These are phyloP conservation scores for Babesia gibsoni DNA, from an alignment of 169 alveolate species.

Conservation along the genomic window DNA sequence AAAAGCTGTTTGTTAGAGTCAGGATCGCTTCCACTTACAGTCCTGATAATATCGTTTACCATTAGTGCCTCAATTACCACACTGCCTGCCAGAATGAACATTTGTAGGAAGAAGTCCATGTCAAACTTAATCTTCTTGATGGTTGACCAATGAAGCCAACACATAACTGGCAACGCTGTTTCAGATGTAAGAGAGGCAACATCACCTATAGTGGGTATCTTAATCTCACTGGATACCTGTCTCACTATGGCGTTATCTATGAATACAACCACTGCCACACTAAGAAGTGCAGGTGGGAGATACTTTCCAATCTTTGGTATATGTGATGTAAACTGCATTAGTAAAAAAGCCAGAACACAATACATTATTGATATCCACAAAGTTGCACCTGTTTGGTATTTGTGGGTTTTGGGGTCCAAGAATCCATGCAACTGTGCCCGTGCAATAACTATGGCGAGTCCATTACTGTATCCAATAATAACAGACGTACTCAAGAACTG, in stretches of 20 bases:
- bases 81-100: slow-evolving; percentile 61
- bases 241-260: slow-evolving; percentile 51
- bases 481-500: slow-evolving; percentile 79
- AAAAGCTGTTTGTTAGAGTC: slow-evolving; percentile 74
- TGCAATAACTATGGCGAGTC: slow-evolving; percentile 73
- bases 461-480: slow-evolving; percentile 78
- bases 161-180: slow-evolving; percentile 64
- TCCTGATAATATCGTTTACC: slow-evolving; percentile 75
- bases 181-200: slow-evolving; percentile 68
- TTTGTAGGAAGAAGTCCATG: slow-evolving; percentile 56
- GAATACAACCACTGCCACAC: slow-evolving; percentile 66
- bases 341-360: slow-evolving; percentile 42
- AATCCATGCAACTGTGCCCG: slow-evolving; percentile 78
- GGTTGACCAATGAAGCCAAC: slow-evolving; percentile 46
- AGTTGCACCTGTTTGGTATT: slow-evolving; percentile 62
- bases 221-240: slow-evolving; percentile 55
- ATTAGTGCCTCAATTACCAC: slow-evolving; percentile 71
- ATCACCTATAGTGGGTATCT: slow-evolving; percentile 71
- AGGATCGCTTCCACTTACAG: slow-evolving; percentile 70
- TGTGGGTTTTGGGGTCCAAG: slow-evolving; percentile 67
- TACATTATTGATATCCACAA: slow-evolving; percentile 43
- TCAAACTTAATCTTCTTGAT: slow-evolving; percentile 55
- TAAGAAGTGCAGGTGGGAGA: slow-evolving; percentile 73
- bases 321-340: slow-evolving; percentile 45
- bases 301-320: slow-evolving; percentile 61